Evolutionary conservation across 805 yeast genomes (phyloP), one percentile per base, ranked within the genome.

Genomic region (Spencermartinsiella europaea): DNA sequence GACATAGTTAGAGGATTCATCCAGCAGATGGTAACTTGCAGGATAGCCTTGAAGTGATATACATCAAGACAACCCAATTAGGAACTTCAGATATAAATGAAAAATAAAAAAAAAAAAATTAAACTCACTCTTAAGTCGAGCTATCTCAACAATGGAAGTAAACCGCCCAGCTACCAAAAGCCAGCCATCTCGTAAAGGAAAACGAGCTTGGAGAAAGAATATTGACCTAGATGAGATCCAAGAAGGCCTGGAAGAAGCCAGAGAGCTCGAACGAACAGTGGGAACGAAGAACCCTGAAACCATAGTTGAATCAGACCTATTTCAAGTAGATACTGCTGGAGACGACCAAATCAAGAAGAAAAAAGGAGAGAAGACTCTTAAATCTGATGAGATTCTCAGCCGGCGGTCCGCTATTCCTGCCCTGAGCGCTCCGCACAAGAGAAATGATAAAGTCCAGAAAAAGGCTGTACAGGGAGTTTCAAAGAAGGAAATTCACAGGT

Each of bases 171-270:
- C 77, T 19, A 80, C 76, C 55, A 74, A 72, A 55, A 69, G 69
- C 38, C 96, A 90, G 67, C 61, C 84, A 3, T 88, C 96, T 5
- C 76, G 98, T 60, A 93, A 93, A 71, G 95, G 96, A 38, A 91
- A 86, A 74, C 83, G 77, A 63, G 81, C 95, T 3, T 87, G 97
- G 95, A 79, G 95, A 63, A 88, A 88, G 67, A 87, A 93, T 65
- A 85, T 93, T 48, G 95, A 93, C 64, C 69, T 93, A 16, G 80
- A 79, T 20, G 96, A 88, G 53, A 71, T 93, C 41, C 88, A 85
- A 59, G 65, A 68, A 27, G 84, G 83, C 10, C 68, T 91, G 34
- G 91, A 83, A 55, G 80, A 76, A 38, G 73, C 73, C 43, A 73
- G 88, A 48, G 95, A 87, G 43, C 79, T 80, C 48, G 71, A 66